Conservation (phyloP, 441 rosid species). For the Pelargonium fulgidum region DNA sequence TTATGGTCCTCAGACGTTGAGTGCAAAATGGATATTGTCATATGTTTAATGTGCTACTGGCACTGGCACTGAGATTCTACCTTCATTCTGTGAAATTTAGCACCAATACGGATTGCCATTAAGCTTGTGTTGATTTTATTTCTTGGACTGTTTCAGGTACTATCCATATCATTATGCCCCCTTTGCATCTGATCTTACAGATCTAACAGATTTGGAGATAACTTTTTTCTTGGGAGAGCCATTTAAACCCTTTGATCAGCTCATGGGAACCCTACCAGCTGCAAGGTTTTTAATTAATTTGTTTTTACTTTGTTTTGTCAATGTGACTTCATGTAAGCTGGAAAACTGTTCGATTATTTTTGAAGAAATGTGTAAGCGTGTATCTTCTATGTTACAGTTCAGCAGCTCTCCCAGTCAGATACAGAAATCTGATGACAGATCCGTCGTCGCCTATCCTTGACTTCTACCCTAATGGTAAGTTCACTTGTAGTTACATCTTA, state of each 20-base stretch:
- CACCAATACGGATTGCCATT: neutral
- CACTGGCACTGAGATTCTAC: neutral
- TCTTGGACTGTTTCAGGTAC: conserved; percentile 54
- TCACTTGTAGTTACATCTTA: conserved; percentile 14
- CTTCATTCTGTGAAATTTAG: neutral
- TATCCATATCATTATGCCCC: conserved; percentile 98
- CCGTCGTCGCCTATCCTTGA: conserved; percentile 65
- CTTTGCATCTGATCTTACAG: conserved; percentile 92
- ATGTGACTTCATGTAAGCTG: neutral
- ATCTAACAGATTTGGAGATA: conserved; percentile 69
- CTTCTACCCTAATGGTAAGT: conserved; percentile 80
- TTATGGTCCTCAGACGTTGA: neutral
- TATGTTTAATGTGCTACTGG: neutral
- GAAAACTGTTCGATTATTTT: neutral
- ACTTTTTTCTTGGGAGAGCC: conserved; percentile 85
- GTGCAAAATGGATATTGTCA: neutral
- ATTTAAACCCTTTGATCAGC: conserved; percentile 96
- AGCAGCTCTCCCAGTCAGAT: conserved; percentile 71
- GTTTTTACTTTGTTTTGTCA: neutral
- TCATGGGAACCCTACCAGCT: conserved; percentile 94
- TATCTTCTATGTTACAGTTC: conserved; percentile 50
- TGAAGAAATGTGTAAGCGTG: conserved; percentile 1
- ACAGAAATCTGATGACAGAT: conserved; percentile 72
- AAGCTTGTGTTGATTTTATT: neutral
- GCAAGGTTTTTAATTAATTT: conserved; percentile 51